phyloP scores from a whole-genome alignment of 2,329 filamentous ascomycete genomes.

The Pyricularia pennisetigena region DNA sequence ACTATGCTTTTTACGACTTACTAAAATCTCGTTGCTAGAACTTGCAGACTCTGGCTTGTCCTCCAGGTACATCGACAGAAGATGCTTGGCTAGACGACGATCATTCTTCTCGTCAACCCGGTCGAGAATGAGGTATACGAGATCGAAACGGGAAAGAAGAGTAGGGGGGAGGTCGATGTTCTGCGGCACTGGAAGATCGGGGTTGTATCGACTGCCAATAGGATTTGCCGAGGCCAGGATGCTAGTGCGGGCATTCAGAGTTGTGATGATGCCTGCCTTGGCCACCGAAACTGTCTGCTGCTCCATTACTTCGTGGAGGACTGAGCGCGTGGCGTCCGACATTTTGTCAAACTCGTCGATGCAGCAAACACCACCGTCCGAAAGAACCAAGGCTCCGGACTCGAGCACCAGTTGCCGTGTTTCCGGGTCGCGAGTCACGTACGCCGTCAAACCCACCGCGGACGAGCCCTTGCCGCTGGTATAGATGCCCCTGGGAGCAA shows the following conservation, averaged over 20 bases:
- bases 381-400: slow-evolving; percentile 68
- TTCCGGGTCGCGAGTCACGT: slow-evolving; percentile 72
- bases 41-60: slow-evolving; percentile 81
- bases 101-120: slow-evolving; percentile 86
- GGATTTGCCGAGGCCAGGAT: slow-evolving; percentile 97
- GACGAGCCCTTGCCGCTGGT: slow-evolving; percentile 75
- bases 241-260: slow-evolving; percentile 87
- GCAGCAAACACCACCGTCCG: slow-evolving; percentile 75
- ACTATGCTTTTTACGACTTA: slow-evolving; percentile 34
- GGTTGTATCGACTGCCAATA: slow-evolving; percentile 96
- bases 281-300: slow-evolving; percentile 79
- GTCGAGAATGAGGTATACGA: slow-evolving; percentile 94
- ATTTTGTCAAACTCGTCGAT: slow-evolving; percentile 85
- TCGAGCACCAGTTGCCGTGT: slow-evolving; percentile 73
- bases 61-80: slow-evolving; percentile 94
- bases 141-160: slow-evolving; percentile 86
- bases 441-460: slow-evolving; percentile 71
- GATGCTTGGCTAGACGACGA: slow-evolving; percentile 78
- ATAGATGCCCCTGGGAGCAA: slow-evolving; percentile 80
- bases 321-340: slow-evolving; percentile 68
- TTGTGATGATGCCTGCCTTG: slow-evolving; percentile 93
- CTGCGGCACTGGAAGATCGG: slow-evolving; percentile 87
- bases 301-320: slow-evolving; percentile 83
- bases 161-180: slow-evolving; percentile 97
- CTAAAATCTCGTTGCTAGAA: slow-evolving; percentile 66